A percentile compares a stretch with the other conserved stretches of the same genome.
These are phyloP conservation scores for Ilex asprella DNA, from an alignment of 257 asterid genomes.

Conservation along the genomic window DNA sequence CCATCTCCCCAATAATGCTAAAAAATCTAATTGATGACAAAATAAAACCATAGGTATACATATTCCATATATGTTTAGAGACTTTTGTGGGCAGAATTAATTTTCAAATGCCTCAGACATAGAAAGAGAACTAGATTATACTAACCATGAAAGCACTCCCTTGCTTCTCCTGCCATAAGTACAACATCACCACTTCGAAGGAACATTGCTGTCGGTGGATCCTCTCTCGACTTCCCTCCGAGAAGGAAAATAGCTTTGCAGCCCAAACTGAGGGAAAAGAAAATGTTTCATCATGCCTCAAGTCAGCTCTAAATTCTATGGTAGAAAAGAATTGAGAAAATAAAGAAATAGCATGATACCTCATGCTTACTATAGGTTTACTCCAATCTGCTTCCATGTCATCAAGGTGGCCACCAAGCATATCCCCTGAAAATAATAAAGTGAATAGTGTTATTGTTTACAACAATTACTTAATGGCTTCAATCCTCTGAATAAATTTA, in stretches of 20 bases:
- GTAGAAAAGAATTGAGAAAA: slow-evolving; percentile 1
- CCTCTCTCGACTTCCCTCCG: slow-evolving; percentile 83
- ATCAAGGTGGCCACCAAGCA: slow-evolving; percentile 97
- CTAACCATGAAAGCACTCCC: slow-evolving; percentile 93
- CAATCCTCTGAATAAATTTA: neutral
- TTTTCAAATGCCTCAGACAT: slow-evolving; percentile 5
- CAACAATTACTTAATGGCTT: too few species aligned
- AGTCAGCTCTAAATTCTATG: neutral
- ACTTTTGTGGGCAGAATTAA: neutral
- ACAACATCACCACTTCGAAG: slow-evolving; percentile 87
- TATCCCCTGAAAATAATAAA: slow-evolving; percentile 55
- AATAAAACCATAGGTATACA: too few species aligned
- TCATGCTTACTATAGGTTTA: slow-evolving; percentile 96
- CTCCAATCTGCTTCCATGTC: slow-evolving; percentile 99
- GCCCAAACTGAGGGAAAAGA: slow-evolving; percentile 53
- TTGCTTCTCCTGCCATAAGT: slow-evolving; percentile 91
- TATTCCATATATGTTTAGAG: too few species aligned
- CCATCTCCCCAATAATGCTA: too few species aligned
- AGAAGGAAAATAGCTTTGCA: slow-evolving; percentile 95
- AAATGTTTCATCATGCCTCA: slow-evolving; percentile 6
- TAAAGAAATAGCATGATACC: slow-evolving; percentile 34
- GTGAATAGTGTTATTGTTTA: neutral
- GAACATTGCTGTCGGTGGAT: slow-evolving; percentile 74
- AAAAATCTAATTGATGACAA: too few species aligned
- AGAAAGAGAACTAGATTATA: neutral